phyloP scores from a whole-genome alignment of 2,329 filamentous ascomycete genomes.

The Nigrospora osmanthi region DNA sequence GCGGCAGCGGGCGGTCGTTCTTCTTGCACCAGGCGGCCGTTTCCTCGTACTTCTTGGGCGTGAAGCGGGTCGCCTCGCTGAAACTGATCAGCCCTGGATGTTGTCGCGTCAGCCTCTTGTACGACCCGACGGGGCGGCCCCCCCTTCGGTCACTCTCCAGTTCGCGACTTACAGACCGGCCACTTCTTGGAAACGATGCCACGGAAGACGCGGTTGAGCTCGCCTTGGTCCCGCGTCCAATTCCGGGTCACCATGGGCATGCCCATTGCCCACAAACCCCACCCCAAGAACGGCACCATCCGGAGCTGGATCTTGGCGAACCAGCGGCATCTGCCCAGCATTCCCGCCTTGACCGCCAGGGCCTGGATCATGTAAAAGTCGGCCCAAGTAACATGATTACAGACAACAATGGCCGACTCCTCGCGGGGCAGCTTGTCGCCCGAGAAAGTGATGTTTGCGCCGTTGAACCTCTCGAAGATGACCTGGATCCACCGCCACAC shows the following conservation, averaged over 20 bases:
- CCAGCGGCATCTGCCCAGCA: conserved; percentile 55
- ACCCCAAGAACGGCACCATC: conserved; percentile 53
- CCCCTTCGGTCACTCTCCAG: background rate
- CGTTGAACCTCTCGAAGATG: conserved; percentile 47
- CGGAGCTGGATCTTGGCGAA: conserved; percentile 54
- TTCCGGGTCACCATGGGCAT: conserved; percentile 56
- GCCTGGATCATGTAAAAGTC: conserved; percentile 60
- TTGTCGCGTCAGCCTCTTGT: conserved; percentile 3
- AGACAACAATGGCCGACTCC: conserved; percentile 54
- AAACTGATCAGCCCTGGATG: conserved; percentile 53
- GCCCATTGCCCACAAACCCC: conserved; percentile 57
- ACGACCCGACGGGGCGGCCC: background rate
- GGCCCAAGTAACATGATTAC: conserved; percentile 53
- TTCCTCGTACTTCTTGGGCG: conserved; percentile 40
- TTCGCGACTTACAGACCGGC: conserved; percentile 45
- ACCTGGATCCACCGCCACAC: conserved; percentile 51
- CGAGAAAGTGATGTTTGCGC: conserved; percentile 42
- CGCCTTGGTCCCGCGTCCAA: conserved; percentile 47
- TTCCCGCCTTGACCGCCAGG: conserved; percentile 42
- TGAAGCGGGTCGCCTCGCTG: conserved; percentile 56
- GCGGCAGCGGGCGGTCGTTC: conserved; percentile 40
- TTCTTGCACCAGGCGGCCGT: conserved; percentile 44
- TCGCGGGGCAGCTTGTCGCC: conserved; percentile 40
- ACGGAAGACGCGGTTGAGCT: conserved; percentile 49
- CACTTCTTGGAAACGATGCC: conserved; percentile 42